Evolutionary conservation across 139 green algal genomes (phyloP), one percentile per base, ranked within the genome.

Genomic region (Desmodesmus armatus): DNA sequence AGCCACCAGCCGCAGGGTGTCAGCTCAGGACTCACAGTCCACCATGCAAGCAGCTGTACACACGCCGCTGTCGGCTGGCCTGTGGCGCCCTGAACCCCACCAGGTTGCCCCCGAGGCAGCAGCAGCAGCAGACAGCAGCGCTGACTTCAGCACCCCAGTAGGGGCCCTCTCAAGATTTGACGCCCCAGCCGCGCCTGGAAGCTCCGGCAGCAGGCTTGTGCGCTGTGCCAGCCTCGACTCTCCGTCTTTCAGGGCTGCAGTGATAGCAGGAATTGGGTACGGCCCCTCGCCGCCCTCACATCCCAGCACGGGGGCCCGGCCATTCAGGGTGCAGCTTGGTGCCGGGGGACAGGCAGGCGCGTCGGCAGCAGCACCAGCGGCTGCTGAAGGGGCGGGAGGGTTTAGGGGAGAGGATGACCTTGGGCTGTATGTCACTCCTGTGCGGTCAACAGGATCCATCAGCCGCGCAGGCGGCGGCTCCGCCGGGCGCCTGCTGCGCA

Each of bases 161-260:
- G 11, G 72, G 72, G 11, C 40, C 43, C n/a, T 43, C 44, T 17
- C 43, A 79, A 29, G 72, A 27, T 13, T 79, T 43, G 2, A 41
- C 72, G n/a, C n/a, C 41, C 2, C 27, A 51, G 35, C 35, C n/a
- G 72, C 44, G 65, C n/a, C 44, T 23, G 41, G 41, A 43, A 44
- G 72, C 47, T 44, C 44, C 72, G 19, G 47, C 44, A 44, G 72
- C 72, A n/a, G n/a, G n/a, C n/a, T n/a, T n/a, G n/a, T 27, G 7
- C 31, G 49, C 47, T 49, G 33, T 39, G 76, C 71, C 37, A 82
- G 76, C 55, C 62, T 82, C 55, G 72, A 72, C 55, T 72, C 55
- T 1, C 76, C 76, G 11, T 82, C 76, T 0, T 82, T 82, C 55
- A 82, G 19, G 40, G 76, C 25, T 15, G 76, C 76, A 5, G 55